These are phyloP conservation scores for Kwoniella shivajii DNA, from an alignment of 1,284 basidiomycete species.

Conservation along the genomic window DNA sequence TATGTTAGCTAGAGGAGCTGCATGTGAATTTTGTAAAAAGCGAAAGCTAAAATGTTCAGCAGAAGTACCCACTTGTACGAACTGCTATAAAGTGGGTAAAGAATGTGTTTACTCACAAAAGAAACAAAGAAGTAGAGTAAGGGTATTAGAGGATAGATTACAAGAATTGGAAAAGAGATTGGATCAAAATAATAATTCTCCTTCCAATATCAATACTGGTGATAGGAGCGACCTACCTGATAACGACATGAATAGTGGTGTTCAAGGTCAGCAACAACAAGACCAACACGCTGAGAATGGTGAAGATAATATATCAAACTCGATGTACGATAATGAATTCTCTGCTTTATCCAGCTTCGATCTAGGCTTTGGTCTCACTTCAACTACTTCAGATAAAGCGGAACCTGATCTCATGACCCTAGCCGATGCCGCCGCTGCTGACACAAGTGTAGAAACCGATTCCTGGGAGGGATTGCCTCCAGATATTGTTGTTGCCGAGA, in stretches of 20 bases:
- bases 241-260: too few relatives aligned
- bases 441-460: conserved; percentile 13
- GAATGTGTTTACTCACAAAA: conserved; percentile 53
- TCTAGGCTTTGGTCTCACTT: not conserved
- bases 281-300: too few relatives aligned
- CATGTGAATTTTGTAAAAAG: conserved; percentile 55
- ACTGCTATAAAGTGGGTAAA: conserved; percentile 40
- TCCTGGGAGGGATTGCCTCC: conserved; percentile 39
- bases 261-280: too few relatives aligned
- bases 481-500: conserved; percentile 31
- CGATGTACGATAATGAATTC: too few relatives aligned
- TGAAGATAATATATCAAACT: too few relatives aligned
- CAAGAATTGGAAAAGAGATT: conserved; percentile 44
- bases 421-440: conserved; percentile 49
- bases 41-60: conserved; percentile 53
- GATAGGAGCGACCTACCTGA: too few relatives aligned
- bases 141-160: conserved; percentile 48
- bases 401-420: conserved; percentile 53
- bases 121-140: conserved; percentile 48
- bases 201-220: not conserved
- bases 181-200: conserved; percentile 6
- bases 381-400: conserved; percentile 6
- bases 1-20: conserved; percentile 51
- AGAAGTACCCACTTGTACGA: conserved; percentile 44
- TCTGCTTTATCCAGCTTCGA: conserved; percentile 14